These are phyloP conservation scores for Colletotrichum lini DNA, from an alignment of 2,329 filamentous ascomycete genomes.

Conservation along the genomic window DNA sequence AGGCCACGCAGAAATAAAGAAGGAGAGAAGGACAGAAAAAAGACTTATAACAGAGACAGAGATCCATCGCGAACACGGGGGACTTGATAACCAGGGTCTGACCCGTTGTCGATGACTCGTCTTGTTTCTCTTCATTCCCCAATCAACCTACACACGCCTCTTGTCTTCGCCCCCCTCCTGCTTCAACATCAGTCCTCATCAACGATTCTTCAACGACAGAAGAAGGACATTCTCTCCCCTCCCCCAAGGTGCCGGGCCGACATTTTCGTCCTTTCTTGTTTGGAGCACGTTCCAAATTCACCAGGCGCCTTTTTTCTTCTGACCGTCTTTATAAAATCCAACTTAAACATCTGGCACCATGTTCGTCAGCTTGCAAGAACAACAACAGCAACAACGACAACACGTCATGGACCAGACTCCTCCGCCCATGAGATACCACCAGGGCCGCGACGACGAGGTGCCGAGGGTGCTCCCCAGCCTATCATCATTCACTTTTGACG, in stretches of 20 bases:
- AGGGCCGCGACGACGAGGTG: slow-evolving; percentile 27
- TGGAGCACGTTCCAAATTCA: slow-evolving; percentile 10
- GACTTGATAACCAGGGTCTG: slow-evolving; percentile 42
- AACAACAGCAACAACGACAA: slow-evolving; percentile 31
- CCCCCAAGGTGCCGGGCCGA: neutral
- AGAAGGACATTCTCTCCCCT: slow-evolving; percentile 2
- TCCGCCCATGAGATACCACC: slow-evolving; percentile 21
- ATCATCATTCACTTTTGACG: slow-evolving; percentile 35
- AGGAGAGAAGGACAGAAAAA: slow-evolving; percentile 17
- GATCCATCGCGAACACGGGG: slow-evolving; percentile 38
- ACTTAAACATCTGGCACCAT: slow-evolving; percentile 24
- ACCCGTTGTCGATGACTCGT: slow-evolving; percentile 43
- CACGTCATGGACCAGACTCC: slow-evolving; percentile 33
- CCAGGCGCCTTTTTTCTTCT: neutral
- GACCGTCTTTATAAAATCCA: neutral
- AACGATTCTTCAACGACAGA: slow-evolving; percentile 35
- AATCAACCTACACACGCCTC: slow-evolving; percentile 27
- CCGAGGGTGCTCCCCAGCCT: slow-evolving; percentile 37
- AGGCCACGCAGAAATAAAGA: neutral
- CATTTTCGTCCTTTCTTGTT: neutral
- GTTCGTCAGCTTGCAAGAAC: slow-evolving; percentile 40
- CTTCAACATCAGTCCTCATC: slow-evolving; percentile 15
- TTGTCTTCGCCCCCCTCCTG: slow-evolving; percentile 14
- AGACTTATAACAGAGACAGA: slow-evolving; percentile 43
- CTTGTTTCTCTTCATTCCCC: slow-evolving; percentile 31